phyloP scores from a whole-genome alignment of 768 basidiomycete genomes.

The Obba rivulosa region DNA sequence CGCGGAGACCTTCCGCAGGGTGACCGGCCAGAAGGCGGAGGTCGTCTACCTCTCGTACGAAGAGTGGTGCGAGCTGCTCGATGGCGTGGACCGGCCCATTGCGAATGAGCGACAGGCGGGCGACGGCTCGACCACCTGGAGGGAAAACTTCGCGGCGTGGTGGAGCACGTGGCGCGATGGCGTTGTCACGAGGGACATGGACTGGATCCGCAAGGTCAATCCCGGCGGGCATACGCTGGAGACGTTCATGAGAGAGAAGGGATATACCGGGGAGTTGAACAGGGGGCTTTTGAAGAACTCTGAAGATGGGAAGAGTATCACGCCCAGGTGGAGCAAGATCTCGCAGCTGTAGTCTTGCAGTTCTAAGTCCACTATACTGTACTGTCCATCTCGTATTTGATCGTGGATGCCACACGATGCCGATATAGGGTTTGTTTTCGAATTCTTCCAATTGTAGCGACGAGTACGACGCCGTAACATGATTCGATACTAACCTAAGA shows the following conservation, averaged over 20 bases:
- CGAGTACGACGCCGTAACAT: too few relatives aligned
- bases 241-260: constrained; percentile 3
- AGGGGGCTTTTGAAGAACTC: background rate
- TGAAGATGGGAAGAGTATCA: too few relatives aligned
- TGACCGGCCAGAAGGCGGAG: constrained; percentile 22
- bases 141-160: constrained; percentile 36
- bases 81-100: constrained; percentile 14
- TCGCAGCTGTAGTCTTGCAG: too few relatives aligned
- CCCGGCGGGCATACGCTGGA: constrained; percentile 31
- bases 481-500: too few relatives aligned
- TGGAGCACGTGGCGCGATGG: constrained; percentile 41
- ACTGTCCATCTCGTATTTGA: too few relatives aligned
- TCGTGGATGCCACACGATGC: too few relatives aligned
- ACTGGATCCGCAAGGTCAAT: constrained; percentile 37
- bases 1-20: constrained; percentile 22
- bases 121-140: constrained; percentile 19
- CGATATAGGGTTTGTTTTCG: too few relatives aligned
- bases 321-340: too few relatives aligned
- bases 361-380: too few relatives aligned
- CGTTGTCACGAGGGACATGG: constrained; percentile 37
- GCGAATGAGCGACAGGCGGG: constrained; percentile 10
- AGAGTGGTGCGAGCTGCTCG: constrained; percentile 7
- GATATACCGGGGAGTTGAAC: too few relatives aligned
- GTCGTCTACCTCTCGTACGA: constrained; percentile 15
- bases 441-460: too few relatives aligned